phyloP scores from a whole-genome alignment of 306 rosid species.

The Inga leiocalycina region DNA sequence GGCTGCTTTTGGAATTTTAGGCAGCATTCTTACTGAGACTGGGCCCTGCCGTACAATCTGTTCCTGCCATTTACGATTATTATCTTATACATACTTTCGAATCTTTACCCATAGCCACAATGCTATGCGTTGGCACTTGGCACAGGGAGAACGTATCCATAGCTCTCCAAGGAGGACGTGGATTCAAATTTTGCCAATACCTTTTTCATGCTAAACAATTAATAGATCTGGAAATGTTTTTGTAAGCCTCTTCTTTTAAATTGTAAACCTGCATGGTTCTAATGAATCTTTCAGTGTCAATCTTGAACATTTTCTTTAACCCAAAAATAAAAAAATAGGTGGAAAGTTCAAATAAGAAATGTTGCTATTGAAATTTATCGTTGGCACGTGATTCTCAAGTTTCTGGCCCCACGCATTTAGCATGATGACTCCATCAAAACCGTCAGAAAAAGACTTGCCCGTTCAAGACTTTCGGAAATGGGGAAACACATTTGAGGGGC shows the following conservation, averaged over 20 bases:
- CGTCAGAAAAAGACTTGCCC: background rate
- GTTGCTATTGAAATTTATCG: background rate
- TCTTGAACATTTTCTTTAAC: background rate
- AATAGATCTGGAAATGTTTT: no score
- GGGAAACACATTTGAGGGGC: no score
- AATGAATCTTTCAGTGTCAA: background rate
- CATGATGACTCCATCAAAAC: background rate
- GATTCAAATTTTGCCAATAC: no score
- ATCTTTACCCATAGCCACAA: no score
- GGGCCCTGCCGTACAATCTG: no score
- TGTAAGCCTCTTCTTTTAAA: background rate
- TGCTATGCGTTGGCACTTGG: no score
- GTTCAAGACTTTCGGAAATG: no score
- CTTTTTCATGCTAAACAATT: no score
- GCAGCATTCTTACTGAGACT: background rate
- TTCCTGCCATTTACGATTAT: no score
- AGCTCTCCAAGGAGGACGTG: no score
- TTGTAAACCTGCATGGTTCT: background rate
- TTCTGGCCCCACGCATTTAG: background rate
- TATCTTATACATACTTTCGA: no score
- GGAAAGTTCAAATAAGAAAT: background rate
- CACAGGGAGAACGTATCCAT: no score
- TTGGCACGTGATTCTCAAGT: background rate
- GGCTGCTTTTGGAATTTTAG: background rate
- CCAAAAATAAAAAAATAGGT: background rate